Evolutionary conservation across 495 filamentous ascomycete genomes (phyloP), one percentile per base, ranked within the genome.

Genomic region (Penicillium ucsense): DNA sequence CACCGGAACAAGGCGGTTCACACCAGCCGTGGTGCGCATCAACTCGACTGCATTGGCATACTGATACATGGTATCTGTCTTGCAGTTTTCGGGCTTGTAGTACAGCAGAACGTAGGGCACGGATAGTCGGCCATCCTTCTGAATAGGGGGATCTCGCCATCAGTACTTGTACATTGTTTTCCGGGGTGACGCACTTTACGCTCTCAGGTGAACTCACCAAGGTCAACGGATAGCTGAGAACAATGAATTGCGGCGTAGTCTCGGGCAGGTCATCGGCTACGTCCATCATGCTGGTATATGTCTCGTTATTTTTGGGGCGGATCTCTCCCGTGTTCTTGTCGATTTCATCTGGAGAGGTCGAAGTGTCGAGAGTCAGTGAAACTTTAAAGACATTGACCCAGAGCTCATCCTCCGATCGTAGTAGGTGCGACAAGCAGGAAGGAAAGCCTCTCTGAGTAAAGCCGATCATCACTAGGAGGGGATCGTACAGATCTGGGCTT

Each of bases 21-120:
- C 87, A 68, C 95, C 88, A 7, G 86, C 84, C 45, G 86, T 89
- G 56, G 84, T 94, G 52, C 90, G 81, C 81, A 98, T 87, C 66
- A 95, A 67, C 70, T 98, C 91, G 64, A 94, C 94, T 28, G 91
- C 91, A 12, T 88, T 82, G 11, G 92, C 92, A 67, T 98, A 98
- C 69, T 76, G 92, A 96, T 97, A 43, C 86, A 81, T 60, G 83
- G 65, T 51, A 84, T 84, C 50, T 72, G 76, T 43, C 63, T 92
- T 94, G 70, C 86, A 89, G 39, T 90, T 95, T 39, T 79, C 83
- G 11, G 92, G 92, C 41, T 96, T 77, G 66, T 90, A 95, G 71
- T 89, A 95, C 35, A 98, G 70, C 60, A 98, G 79, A 37, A 95
- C 89, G 63, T 97, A 98, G 28, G 91, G 92, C 29, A 85, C 81